Percentiles rank a stretch among this genome's conserved stretches.
These are phyloP conservation scores for Umbelopsis isabellina DNA, from an alignment of 192 early-diverging fungal genomes.

Conservation along the genomic window DNA sequence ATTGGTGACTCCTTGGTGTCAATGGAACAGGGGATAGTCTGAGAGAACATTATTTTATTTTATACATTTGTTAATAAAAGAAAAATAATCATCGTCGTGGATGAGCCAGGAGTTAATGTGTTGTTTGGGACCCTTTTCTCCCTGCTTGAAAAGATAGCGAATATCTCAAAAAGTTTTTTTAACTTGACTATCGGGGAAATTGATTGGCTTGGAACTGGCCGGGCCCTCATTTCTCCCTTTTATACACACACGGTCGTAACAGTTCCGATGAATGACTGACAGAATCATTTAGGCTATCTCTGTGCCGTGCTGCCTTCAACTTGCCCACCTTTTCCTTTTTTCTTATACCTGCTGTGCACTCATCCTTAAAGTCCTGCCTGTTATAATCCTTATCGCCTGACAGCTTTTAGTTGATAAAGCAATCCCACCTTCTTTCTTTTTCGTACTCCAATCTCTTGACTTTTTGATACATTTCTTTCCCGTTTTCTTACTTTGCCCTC, in stretches of 20 bases:
- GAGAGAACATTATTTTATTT: too few species aligned
- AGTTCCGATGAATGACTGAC: constrained; percentile 15
- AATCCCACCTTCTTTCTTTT: background rate
- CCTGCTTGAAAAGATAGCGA: background rate
- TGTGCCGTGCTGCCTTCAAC: constrained; percentile 13
- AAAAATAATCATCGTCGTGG: too few species aligned
- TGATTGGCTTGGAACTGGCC: constrained; percentile 20
- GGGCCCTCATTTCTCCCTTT: constrained; percentile 20
- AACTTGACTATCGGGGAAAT: constrained; percentile 3
- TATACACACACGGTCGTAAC: constrained; percentile 5
- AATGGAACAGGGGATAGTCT: too few species aligned
- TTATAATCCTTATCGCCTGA: constrained; percentile 5
- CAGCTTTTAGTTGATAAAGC: constrained; percentile 9
- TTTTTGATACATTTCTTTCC: background rate
- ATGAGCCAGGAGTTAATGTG: too few species aligned
- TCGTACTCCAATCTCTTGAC: background rate
- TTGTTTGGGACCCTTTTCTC: too few species aligned
- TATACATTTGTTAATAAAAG: too few species aligned
- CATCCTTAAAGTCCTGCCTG: constrained; percentile 15
- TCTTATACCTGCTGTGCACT: background rate
- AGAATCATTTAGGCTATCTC: constrained; percentile 17
- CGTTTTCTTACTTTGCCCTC: background rate
- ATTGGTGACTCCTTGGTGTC: too few species aligned
- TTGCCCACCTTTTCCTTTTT: background rate
- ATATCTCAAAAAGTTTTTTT: background rate